Base-by-base conservation (phyloP, 371 early-diverging fungal species). In the Apophysomyces sp. region DNA sequence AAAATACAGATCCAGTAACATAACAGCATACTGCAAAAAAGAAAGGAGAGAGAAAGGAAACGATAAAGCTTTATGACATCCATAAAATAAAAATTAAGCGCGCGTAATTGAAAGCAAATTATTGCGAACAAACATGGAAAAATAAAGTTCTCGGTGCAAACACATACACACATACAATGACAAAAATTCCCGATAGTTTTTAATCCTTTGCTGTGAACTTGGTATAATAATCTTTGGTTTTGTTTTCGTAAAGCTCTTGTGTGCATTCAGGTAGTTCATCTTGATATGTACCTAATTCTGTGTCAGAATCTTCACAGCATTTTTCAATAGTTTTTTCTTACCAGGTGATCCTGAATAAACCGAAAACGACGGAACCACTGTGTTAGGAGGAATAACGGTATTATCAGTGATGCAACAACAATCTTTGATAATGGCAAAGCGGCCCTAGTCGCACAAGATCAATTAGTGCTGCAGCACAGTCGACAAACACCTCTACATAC, bases 361-460 rank as follows among this genome's bases (percentile, higher is more conserved):
- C 6, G 95, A 90, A 60, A 94, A 96, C 3, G 96, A 89, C 27
- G 98, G 93, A 0, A 98, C 84, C 3, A 98, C 93, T 1, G 95
- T 83, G 65, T 95, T 92, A 8, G 98, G 94, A 24, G 97, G 89
- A 28, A 98, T 88, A 7, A 97, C 92, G 0, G 97, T 88, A 57
- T 89, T 89, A 66, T 97, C 97, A 54, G 93, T 89, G 29, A 98
- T 94, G 60, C 87, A 78, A 56, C 89, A 87, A 58, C 95, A 93
- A 64, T 97, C 97, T 71, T 97, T 97, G 53, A 98, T 95, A 36
- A 97, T 91, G 3, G 93, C 90, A 74, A 96, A 97, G 16, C 95
- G 86, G 3, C 98, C 96, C 95, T 95, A 70, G 2, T 51, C 29
- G 27, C 28, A 11, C 13, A 34, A 34, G 34, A 34, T 34, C 13